Evolutionary conservation across 345 rosid genomes (phyloP), one percentile per base, ranked within the genome.

Genomic region (Iberis pinnata): DNA sequence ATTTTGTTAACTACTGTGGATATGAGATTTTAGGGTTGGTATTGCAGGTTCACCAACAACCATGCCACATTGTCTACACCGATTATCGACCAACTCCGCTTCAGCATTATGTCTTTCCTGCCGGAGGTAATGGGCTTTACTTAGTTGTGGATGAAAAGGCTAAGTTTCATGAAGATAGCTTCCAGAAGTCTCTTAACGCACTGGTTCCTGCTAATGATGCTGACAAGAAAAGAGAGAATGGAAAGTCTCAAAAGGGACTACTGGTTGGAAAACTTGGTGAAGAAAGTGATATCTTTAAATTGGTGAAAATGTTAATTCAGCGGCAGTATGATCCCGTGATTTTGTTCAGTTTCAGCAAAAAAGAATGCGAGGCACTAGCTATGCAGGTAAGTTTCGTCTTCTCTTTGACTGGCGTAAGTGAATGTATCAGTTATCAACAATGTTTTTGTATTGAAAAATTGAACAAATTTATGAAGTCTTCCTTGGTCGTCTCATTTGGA

Each of bases 11-110:
- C n/a, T n/a, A n/a, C n/a, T 8, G 40, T 53, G 52, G 37, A 31
- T 46, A 40, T 26, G 32, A 68, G 49, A 46, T 49, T 49, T 41
- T 49, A 14, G 9, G 54, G 50, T 24, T 52, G 36, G 27, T 43
- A 35, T 42, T 76, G 41, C 80, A 92, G 98, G 96, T 92, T 46
- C 98, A 92, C 72, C 73, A 63, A 40, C 98, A 88, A 58, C 98
- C 98, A 11, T 92, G 98, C 66, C 95, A 88, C 74, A 92, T 92
- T 66, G 96, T 92, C 41, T 92, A 92, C 73, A 92, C 98, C 5
- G 98, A 92, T 72, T 92, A 92, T 77, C 84, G 97, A 37, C 98
- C 98, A 51, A 92, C 98, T 42, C 98, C 98, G 12, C 95, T 92
- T 68, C 95, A 85, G 70, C 98, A 92, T 68, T 92, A 92, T 63